Percentiles rank a stretch among this genome's conserved stretches.
Evolutionary conservation across 1,139 yeast species (phyloP).

Genomic region (Geotrichum citri-aurantii): DNA sequence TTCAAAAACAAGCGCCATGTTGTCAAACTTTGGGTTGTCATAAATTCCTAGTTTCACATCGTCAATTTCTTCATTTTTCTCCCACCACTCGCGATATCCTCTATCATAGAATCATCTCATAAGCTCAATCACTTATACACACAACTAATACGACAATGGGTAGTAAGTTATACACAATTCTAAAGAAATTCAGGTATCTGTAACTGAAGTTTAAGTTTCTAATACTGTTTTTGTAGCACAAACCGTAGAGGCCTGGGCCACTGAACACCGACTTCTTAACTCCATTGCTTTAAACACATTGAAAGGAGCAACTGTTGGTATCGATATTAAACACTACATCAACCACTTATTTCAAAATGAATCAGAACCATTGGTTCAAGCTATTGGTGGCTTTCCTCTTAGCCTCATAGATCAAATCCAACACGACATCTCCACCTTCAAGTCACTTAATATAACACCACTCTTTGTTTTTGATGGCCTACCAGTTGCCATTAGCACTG

Average conservation of each 20-base stretch:
- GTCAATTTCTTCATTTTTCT: neutral
- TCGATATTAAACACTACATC: conserved; percentile 63
- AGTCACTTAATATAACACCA: conserved; percentile 62
- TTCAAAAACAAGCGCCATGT: neutral
- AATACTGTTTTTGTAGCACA: conserved; percentile 6
- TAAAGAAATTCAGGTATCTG: neutral
- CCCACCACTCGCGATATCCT: neutral
- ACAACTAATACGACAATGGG: conserved; percentile 8
- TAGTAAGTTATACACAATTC: conserved; percentile 3
- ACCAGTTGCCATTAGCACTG: conserved; percentile 26
- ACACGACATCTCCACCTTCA: conserved; percentile 57
- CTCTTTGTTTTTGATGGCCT: conserved; percentile 67
- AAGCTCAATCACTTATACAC: neutral
- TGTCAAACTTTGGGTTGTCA: neutral
- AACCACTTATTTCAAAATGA: conserved; percentile 47
- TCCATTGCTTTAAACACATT: conserved; percentile 61
- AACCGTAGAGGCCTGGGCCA: conserved; percentile 18
- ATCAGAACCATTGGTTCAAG: conserved; percentile 67
- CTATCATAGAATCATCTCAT: neutral
- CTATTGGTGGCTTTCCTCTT: conserved; percentile 78
- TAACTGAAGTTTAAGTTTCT: neutral
- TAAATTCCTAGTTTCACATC: neutral
- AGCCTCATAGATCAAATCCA: conserved; percentile 52
- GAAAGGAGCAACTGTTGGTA: conserved; percentile 68
- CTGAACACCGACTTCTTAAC: conserved; percentile 62